phyloP scores from a whole-genome alignment of 2,329 filamentous ascomycete genomes.

The Alternaria tenuissima region DNA sequence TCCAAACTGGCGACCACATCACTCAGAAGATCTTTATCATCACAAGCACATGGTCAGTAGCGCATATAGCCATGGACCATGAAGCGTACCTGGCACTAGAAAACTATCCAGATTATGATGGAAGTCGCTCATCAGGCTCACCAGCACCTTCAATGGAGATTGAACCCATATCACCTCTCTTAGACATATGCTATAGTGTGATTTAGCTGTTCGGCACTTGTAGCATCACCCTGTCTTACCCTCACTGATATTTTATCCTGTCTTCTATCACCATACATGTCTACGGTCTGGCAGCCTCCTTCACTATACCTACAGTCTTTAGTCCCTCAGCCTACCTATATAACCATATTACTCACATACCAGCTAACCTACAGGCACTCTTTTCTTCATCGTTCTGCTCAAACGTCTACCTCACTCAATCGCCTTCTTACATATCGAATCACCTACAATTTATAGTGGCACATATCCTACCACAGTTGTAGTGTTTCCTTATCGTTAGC shows the following conservation, averaged over 20 bases:
- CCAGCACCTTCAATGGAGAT: neutral
- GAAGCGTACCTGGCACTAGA: neutral
- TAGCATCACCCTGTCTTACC: neutral
- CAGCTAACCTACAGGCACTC: neutral
- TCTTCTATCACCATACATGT: neutral
- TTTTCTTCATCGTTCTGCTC: neutral
- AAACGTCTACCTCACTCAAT: neutral
- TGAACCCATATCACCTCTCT: neutral
- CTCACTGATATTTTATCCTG: neutral
- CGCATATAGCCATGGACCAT: no score
- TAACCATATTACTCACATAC: neutral
- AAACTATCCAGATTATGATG: neutral
- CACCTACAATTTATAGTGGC: neutral
- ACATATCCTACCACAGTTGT: neutral
- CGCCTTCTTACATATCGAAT: neutral
- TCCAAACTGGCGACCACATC: neutral
- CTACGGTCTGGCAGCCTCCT: neutral
- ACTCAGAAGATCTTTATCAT: neutral
- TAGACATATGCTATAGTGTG: neutral
- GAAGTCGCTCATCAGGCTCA: neutral
- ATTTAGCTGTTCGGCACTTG: neutral
- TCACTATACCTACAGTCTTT: neutral
- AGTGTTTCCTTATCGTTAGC: rapidly evolving
- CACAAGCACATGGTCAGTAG: no score
- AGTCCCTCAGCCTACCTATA: neutral